Conservation (phyloP, 225 moss, liverwort and hornwort species). For the Takakia lepidozioides region DNA sequence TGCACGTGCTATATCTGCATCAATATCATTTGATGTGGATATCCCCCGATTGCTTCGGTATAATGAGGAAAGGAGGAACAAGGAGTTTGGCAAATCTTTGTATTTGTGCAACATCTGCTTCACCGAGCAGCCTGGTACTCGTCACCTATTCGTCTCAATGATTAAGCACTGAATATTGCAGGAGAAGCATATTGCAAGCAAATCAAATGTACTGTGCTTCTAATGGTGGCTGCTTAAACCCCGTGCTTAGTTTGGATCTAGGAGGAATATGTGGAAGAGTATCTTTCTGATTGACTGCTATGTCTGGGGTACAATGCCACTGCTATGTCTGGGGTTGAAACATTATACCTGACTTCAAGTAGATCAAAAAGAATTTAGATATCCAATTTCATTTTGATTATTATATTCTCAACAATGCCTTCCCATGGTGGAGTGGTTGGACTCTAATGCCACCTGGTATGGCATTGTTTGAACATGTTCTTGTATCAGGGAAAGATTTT, state of each 20-base stretch:
- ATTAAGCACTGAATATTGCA: neutral
- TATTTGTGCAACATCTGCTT: constrained; percentile 65
- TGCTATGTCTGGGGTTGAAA: neutral
- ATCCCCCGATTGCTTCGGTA: constrained; percentile 43
- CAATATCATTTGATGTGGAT: constrained; percentile 57
- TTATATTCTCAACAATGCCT: neutral
- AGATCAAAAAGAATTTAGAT: no score
- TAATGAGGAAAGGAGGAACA: constrained; percentile 41
- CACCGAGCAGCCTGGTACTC: constrained; percentile 35
- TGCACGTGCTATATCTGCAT: constrained; percentile 42
- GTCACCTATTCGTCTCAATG: neutral
- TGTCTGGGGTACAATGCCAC: neutral
- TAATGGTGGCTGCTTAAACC: no score
- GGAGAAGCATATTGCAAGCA: neutral
- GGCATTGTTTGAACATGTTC: neutral
- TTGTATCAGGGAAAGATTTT: constrained; percentile 30
- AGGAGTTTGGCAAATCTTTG: constrained; percentile 41
- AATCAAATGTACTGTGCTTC: neutral
- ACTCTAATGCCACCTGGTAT: neutral
- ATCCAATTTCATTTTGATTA: no score
- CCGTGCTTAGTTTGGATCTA: no score
- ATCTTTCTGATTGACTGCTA: neutral
- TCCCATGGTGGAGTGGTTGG: neutral
- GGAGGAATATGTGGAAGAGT: no score
- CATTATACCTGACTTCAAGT: neutral